Percentiles rank a stretch among this genome's conserved stretches.
Conservation (phyloP, 2,329 filamentous ascomycete genomes). For the Calonectria honghensis region DNA sequence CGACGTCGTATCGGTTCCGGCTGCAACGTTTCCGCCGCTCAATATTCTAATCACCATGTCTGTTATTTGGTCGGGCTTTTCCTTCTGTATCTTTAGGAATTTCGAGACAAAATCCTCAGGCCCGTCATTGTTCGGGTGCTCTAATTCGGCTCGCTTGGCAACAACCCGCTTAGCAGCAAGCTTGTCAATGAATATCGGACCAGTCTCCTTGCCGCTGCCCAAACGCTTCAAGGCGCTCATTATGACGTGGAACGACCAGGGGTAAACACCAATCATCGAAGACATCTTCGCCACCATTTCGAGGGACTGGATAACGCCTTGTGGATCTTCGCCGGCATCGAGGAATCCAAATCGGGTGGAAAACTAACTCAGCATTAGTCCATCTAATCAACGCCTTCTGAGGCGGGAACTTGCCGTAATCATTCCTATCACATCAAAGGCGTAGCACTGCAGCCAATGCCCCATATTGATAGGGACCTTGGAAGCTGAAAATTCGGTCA, state of each 20-base stretch:
- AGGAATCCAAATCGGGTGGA: conserved; percentile 9
- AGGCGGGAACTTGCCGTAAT: not conserved
- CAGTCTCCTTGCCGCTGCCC: not conserved
- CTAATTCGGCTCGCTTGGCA: not conserved
- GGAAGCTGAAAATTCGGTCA: not conserved
- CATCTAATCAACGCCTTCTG: too few relatives aligned
- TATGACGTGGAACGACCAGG: not conserved
- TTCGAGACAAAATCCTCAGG: conserved; percentile 17
- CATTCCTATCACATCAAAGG: conserved; percentile 17
- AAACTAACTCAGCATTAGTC: not conserved
- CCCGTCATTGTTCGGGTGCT: not conserved
- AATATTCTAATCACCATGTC: not conserved
- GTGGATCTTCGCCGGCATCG: not conserved
- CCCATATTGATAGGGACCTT: not conserved
- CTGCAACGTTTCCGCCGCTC: not conserved
- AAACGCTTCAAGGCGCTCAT: not conserved
- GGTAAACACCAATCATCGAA: not conserved
- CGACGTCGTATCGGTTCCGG: not conserved
- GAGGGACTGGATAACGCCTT: not conserved
- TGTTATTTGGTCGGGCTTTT: not conserved
- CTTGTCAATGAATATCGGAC: not conserved
- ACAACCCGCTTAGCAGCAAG: not conserved
- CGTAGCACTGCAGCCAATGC: conserved; percentile 12
- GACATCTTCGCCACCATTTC: not conserved
- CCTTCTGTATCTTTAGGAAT: conserved; percentile 1